Evolutionary conservation across 495 filamentous ascomycete genomes (phyloP).

Genomic region (Penicillium paradoxum): DNA sequence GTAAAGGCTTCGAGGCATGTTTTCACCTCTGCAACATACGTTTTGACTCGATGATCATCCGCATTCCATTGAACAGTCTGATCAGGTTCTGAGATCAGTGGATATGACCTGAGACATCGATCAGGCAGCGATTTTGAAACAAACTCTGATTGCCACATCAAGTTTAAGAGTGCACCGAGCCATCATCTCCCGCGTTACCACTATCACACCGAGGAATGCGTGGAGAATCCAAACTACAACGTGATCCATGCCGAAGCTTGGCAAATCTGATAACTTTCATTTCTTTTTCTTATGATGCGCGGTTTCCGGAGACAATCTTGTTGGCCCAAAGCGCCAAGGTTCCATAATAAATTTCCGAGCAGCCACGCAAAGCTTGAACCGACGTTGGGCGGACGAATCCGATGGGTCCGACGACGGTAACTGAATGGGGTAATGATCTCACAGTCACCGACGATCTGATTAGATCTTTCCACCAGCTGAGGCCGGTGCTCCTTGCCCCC

Average conservation of each 20-base stretch:
- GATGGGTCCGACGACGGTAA: background rate
- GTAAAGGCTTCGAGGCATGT: background rate
- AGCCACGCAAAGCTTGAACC: slow-evolving; percentile 10
- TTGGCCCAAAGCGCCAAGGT: background rate
- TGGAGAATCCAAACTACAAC: background rate
- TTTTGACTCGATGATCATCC: background rate
- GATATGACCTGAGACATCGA: background rate
- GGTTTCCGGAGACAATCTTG: background rate
- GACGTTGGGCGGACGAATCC: slow-evolving; percentile 3
- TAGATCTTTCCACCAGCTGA: slow-evolving; percentile 9
- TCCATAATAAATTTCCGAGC: slow-evolving; percentile 13
- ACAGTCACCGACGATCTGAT: slow-evolving; percentile 11
- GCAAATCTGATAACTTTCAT: slow-evolving; percentile 9
- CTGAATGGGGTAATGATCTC: background rate
- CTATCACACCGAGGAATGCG: background rate
- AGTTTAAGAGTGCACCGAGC: background rate
- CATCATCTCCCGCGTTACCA: background rate
- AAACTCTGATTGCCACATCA: background rate
- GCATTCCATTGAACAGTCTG: too few species aligned
- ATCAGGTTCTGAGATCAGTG: too few species aligned
- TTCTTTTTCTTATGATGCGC: background rate
- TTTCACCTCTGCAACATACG: background rate
- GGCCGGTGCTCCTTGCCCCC: background rate
- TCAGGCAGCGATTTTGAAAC: background rate
- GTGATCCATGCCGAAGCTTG: background rate